Evolutionary conservation across 371 early-diverging fungal genomes (phyloP), one percentile per base, ranked within the genome.

Genomic region (Saksenaea oblongispora): DNA sequence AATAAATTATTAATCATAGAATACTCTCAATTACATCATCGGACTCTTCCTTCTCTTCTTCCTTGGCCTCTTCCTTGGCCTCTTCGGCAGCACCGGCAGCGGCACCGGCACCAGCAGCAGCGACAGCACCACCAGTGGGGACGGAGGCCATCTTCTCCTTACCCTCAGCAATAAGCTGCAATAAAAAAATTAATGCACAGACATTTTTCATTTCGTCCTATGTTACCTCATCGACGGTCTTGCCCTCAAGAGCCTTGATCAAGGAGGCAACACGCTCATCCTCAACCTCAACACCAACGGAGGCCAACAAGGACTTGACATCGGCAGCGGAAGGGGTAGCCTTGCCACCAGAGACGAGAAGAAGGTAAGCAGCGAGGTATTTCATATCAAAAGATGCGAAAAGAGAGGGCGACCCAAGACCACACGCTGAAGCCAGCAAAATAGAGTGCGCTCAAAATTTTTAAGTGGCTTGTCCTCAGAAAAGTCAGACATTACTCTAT

Each of bases 301-400:
- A 86, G 62, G 87, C 73, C 73, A 98, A 91, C 75, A 98, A 87
- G 71, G 80, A 75, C 80, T 86, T 86, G 90, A 98, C 85, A 72
- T 93, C 90, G 51, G 72, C 83, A 70, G 89, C 91, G 73, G 92
- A 74, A 74, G 98, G 96, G 75, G 87, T 66, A 75, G 86, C 85
- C 78, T 95, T 93, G 70, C 94, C 94, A 82, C 93, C 96, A 81
- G 91, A 89, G 75, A 85, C 81, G 77, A 95, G 91, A 75, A 98
- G 93, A 78, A 98, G 89, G 91, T 95, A 97, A 74, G 98, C 97
- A 73, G 96, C 98, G 80, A 98, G 86, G 84, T 92, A 90, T 90
- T 96, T 95, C 98, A 96, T 98, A 47, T 47, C 24, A 22, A 47
- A 47, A 47, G 24, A 47, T 22, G 51, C 58, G 56, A 54, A 57